A percentile compares a stretch with the other conserved stretches of the same genome.
Conservation (phyloP, 2,329 filamentous ascomycete species). For the Alternaria burnsii region DNA sequence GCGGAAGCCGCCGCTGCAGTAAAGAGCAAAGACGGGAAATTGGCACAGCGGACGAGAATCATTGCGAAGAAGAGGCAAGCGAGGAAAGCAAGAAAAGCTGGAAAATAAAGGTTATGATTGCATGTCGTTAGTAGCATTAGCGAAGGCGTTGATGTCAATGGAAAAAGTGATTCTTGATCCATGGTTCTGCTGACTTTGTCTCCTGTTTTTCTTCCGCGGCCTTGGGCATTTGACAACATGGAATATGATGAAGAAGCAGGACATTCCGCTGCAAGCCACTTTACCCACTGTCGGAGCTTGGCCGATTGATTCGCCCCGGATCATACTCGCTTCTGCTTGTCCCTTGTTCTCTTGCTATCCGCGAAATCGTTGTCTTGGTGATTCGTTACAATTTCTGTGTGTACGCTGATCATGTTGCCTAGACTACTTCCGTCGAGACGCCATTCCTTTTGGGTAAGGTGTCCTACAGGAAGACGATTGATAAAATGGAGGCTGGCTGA, state of each 20-base stretch:
- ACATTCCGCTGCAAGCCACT: not conserved
- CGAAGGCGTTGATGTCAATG: conserved; percentile 18
- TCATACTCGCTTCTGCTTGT: not conserved
- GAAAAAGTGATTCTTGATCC: conserved; percentile 1
- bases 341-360: not conserved
- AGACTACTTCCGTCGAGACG: not conserved
- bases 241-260: not conserved
- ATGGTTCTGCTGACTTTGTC: not conserved
- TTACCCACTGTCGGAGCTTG: not conserved
- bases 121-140: conserved; percentile 20
- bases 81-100: conserved; percentile 67
- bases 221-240: not conserved
- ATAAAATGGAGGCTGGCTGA: not conserved
- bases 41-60: conserved; percentile 74
- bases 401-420: not conserved
- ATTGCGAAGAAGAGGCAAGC: conserved; percentile 85
- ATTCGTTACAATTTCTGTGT: not conserved
- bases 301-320: not conserved
- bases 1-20: conserved; percentile 19
- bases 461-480: not conserved
- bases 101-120: conserved; percentile 54
- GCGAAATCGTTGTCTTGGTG: not conserved
- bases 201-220: not conserved
- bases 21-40: conserved; percentile 53
- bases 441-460: not conserved